phyloP scores from a whole-genome alignment of 2,329 filamentous ascomycete species.

The Colletotrichum trifolii region DNA sequence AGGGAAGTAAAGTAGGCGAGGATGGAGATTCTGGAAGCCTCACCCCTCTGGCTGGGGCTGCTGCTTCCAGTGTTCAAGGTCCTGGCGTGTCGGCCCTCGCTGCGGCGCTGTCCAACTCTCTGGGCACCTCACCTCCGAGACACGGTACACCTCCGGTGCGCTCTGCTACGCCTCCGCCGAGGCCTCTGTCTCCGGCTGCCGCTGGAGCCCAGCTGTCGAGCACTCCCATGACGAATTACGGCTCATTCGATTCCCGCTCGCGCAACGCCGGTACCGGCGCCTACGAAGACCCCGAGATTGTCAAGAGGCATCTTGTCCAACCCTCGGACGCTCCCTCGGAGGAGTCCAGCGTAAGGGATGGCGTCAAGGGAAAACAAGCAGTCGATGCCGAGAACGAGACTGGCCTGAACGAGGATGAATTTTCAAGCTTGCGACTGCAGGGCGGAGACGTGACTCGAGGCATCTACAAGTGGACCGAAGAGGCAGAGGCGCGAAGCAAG shows the following conservation, averaged over 20 bases:
- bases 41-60: constrained; percentile 73
- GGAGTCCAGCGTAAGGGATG: constrained; percentile 56
- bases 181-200: constrained; percentile 54
- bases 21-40: constrained; percentile 61
- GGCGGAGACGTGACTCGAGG: constrained; percentile 94
- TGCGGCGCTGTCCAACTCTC: constrained; percentile 82
- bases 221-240: constrained; percentile 77
- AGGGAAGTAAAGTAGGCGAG: constrained; percentile 33
- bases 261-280: constrained; percentile 66
- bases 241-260: constrained; percentile 81
- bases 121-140: constrained; percentile 76
- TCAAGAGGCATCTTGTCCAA: constrained; percentile 88
- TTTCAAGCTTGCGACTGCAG: constrained; percentile 92
- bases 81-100: constrained; percentile 90
- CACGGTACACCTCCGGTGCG: constrained; percentile 74
- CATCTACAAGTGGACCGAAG: constrained; percentile 97
- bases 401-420: constrained; percentile 77
- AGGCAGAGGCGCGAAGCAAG: constrained; percentile 77
- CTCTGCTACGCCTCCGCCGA: constrained; percentile 64
- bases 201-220: constrained; percentile 56
- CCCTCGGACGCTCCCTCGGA: constrained; percentile 65
- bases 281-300: constrained; percentile 90
- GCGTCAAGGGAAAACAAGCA: constrained; percentile 65
- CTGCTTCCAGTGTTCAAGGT: constrained; percentile 73
- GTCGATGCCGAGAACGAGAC: constrained; percentile 50